Evolutionary conservation across 768 basidiomycete genomes (phyloP), one percentile per base, ranked within the genome.

Genomic region (Thelephora aurantiotincta): DNA sequence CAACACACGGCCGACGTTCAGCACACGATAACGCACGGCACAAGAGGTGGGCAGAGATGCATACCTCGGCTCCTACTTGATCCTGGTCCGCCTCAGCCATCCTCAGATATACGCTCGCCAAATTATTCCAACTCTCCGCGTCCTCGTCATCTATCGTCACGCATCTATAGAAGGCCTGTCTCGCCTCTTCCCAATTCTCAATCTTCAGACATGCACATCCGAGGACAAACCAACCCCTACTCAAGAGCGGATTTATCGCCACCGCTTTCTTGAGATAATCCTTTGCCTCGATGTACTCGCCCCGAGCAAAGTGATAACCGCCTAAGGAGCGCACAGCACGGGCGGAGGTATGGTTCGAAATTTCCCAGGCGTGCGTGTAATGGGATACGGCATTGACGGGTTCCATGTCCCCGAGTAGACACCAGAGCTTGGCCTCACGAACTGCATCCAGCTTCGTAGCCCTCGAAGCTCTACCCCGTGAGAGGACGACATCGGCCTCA

Each of bases 71-170:
- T 59, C 47, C 16, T 26, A 14, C 9, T 14, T 41, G 48, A 33
- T 56, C 66, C 26, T 63, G 62, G 23, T 60, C 59, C 22, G 65
- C 61, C 33, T 49, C 52, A 49, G 48, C 48, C 62, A 94, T 72
- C 42, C 89, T 81, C 51, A 99, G 75, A 64, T 97, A 96, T 59
- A 92, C 80, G 49, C 83, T 91, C 33, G 94, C 96, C 52, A 99
- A 68, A 61, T 99, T 99, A 56, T 84, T 94, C 96, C 96, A 98
- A 54, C 91, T 94, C 71, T 98, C 94, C 3, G 78, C 90, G 57
- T 99, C 93, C 54, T 98, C 96, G 50, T 93, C 90, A 51, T 98
- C 94, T 50, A 98, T 80, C 11, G 77, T 68, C 0, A 97, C 92
- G 55, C 90, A 91, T 12, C 93, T 72, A 44, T 68, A 68, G 61